These are phyloP conservation scores for Dryadomyces quercus-mongolicae DNA, from an alignment of 2,329 filamentous ascomycete genomes.

Conservation along the genomic window DNA sequence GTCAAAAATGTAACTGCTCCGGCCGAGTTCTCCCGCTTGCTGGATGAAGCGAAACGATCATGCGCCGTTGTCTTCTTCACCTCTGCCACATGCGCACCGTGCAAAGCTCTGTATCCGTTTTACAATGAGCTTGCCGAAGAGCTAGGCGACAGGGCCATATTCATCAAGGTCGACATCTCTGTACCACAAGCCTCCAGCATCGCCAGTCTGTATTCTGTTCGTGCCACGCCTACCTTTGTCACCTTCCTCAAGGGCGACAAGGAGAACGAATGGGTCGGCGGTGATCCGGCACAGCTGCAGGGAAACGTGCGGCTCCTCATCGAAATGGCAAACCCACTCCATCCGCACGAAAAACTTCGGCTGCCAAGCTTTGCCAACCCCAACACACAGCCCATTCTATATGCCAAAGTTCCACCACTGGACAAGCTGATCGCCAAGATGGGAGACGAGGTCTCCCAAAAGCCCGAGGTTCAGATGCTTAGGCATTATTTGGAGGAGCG, in stretches of 20 bases:
- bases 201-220: conserved; percentile 52
- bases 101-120: conserved; percentile 68
- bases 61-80: conserved; percentile 88
- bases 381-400: conserved; percentile 56
- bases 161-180: conserved; percentile 77
- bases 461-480: conserved; percentile 50
- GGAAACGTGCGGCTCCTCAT: conserved; percentile 63
- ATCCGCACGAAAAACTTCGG: conserved; percentile 61
- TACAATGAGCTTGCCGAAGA: conserved; percentile 73
- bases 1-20: background rate
- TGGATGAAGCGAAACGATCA: conserved; percentile 48
- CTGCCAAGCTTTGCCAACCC: conserved; percentile 58
- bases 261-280: conserved; percentile 70
- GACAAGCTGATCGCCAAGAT: conserved; percentile 74
- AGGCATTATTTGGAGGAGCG: conserved; percentile 59
- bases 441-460: conserved; percentile 33
- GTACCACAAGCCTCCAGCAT: conserved; percentile 43
- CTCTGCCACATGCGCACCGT: conserved; percentile 73
- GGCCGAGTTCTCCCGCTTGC: conserved; percentile 45
- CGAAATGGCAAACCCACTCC: conserved; percentile 61
- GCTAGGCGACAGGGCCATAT: conserved; percentile 50
- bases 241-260: conserved; percentile 68
- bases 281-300: conserved; percentile 54
- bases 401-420: conserved; percentile 68
- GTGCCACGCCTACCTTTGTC: conserved; percentile 78